A percentile compares a stretch with the other conserved stretches of the same genome.
These are phyloP conservation scores for Kregervanrija pseudodelftensis DNA, from an alignment of 805 yeast genomes.

Conservation along the genomic window DNA sequence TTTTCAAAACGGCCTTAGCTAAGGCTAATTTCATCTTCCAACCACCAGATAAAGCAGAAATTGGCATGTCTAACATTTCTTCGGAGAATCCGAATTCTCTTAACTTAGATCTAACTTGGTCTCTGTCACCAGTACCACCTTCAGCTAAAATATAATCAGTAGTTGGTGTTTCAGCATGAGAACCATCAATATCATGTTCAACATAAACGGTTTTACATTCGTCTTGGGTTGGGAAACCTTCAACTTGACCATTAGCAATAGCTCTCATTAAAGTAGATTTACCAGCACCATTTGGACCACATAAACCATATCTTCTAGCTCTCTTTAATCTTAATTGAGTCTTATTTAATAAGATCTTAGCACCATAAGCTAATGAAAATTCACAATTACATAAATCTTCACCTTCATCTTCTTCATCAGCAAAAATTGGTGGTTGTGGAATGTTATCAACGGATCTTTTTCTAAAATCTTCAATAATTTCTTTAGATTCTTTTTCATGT, in stretches of 20 bases:
- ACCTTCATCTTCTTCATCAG: constrained; percentile 95
- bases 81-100: constrained; percentile 89
- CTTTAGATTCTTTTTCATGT: constrained; percentile 89
- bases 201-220: constrained; percentile 99
- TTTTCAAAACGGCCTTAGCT: constrained; percentile 98
- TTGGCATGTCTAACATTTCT: constrained; percentile 90
- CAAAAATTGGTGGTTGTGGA: constrained; percentile 89
- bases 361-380: constrained; percentile 99
- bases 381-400: constrained; percentile 99
- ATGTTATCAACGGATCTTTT: constrained; percentile 96
- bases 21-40: constrained; percentile 99
- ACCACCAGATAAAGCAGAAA: constrained; percentile 98
- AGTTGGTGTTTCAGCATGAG: constrained; percentile 94
- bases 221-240: constrained; percentile 99
- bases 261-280: constrained; percentile 97
- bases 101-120: constrained; percentile 66
- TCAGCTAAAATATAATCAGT: constrained; percentile 69
- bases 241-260: constrained; percentile 96
- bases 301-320: constrained; percentile 99
- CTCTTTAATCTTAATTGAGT: constrained; percentile 98
- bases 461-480: constrained; percentile 88
- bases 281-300: constrained; percentile 99
- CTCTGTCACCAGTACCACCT: constrained; percentile 65
- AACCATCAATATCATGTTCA: constrained; percentile 99
- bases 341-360: constrained; percentile 98